Evolutionary conservation across 2,329 filamentous ascomycete species (phyloP).

Genomic region (Venturia aucupariae): DNA sequence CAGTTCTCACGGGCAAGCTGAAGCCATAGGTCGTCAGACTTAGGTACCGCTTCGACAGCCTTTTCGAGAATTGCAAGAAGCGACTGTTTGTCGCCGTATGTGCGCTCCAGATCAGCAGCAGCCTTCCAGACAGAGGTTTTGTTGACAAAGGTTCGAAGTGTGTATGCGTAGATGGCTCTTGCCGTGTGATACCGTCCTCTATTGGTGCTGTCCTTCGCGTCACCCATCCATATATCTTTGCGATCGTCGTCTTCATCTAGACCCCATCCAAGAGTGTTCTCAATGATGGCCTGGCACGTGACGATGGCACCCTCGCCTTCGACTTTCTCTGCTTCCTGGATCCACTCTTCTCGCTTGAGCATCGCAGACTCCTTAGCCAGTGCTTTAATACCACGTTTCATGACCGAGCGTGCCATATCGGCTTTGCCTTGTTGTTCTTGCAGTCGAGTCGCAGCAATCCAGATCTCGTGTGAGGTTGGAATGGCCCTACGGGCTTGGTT

Average conservation of each 20-base stretch:
- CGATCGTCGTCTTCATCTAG: conserved; percentile 94
- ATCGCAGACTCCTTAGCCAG: conserved; percentile 88
- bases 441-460: conserved; percentile 86
- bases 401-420: conserved; percentile 68
- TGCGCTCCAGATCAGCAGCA: conserved; percentile 82
- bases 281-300: conserved; percentile 83
- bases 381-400: conserved; percentile 86
- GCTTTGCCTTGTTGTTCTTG: conserved; percentile 83
- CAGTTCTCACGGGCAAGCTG: conserved; percentile 92
- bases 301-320: conserved; percentile 82
- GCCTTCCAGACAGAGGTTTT: conserved; percentile 84
- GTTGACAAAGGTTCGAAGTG: conserved; percentile 79
- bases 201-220: conserved; percentile 73
- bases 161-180: conserved; percentile 85
- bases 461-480: conserved; percentile 88
- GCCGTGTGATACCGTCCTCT: conserved; percentile 83
- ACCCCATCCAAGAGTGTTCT: conserved; percentile 85
- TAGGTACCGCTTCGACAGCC: conserved; percentile 85
- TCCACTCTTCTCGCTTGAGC: conserved; percentile 97
- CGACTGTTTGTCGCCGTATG: conserved; percentile 74
- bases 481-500: conserved; percentile 92
- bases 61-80: conserved; percentile 83
- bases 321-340: conserved; percentile 85
- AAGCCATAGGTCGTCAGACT: conserved; percentile 89
- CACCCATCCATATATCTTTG: conserved; percentile 92